Evolutionary conservation across 805 yeast genomes (phyloP).

Genomic region (Saccharomycopsis olivae): DNA sequence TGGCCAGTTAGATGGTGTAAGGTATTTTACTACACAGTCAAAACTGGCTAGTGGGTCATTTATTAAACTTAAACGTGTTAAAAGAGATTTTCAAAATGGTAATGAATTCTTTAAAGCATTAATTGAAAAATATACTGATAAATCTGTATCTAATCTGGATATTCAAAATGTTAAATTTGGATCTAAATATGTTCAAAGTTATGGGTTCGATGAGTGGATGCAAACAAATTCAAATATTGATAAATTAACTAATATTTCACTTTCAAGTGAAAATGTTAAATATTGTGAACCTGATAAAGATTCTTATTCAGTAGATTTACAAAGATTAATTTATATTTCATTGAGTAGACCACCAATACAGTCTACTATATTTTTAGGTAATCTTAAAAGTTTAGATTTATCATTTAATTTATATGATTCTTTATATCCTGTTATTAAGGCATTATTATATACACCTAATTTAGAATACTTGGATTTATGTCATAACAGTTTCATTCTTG

Average conservation of each 20-base stretch:
- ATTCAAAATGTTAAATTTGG: constrained; percentile 37
- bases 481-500: constrained; percentile 19
- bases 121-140: constrained; percentile 31
- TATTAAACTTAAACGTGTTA: constrained; percentile 34
- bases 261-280: constrained; percentile 34
- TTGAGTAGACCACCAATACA: constrained; percentile 11
- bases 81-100: constrained; percentile 23
- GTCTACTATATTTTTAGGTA: too few relatives aligned
- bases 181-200: constrained; percentile 44
- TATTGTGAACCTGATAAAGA: constrained; percentile 8
- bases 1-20: constrained; percentile 44
- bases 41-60: constrained; percentile 50
- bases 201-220: constrained; percentile 53
- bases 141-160: constrained; percentile 2
- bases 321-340: not conserved
- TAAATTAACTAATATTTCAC: constrained; percentile 36
- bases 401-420: constrained; percentile 45
- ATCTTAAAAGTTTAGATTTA: constrained; percentile 38
- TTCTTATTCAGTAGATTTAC: not conserved
- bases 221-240: constrained; percentile 36
- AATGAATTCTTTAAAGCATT: constrained; percentile 38
- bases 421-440: constrained; percentile 28
- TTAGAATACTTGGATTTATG: constrained; percentile 27
- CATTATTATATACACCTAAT: constrained; percentile 28
- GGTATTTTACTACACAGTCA: constrained; percentile 38